Evolutionary conservation across 768 basidiomycete species (phyloP).

Genomic region (Leccinum uliginosum): DNA sequence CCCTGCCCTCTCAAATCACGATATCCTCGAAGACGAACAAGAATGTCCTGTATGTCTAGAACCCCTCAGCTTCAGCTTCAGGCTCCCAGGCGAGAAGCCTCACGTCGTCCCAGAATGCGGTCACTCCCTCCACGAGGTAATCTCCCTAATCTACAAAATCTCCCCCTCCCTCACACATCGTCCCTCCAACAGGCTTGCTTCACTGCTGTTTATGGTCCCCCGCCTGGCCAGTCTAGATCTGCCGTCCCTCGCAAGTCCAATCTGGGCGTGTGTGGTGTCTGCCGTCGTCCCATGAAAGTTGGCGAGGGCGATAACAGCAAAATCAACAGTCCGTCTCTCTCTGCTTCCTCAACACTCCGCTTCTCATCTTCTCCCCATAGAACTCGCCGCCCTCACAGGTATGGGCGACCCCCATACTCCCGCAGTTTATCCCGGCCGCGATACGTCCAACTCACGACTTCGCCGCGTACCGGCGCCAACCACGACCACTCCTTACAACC

Average conservation of each 20-base stretch:
- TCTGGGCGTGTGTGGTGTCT: slow-evolving; percentile 95
- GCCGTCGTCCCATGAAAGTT: slow-evolving; percentile 94
- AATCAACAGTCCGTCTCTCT: slow-evolving; percentile 73
- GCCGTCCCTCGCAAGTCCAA: slow-evolving; percentile 66
- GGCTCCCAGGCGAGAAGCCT: slow-evolving; percentile 93
- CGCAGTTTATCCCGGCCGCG: slow-evolving; percentile 65
- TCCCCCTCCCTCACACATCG: slow-evolving; percentile 4
- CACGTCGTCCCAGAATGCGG: slow-evolving; percentile 98
- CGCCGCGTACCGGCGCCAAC: slow-evolving; percentile 21
- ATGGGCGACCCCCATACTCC: slow-evolving; percentile 62
- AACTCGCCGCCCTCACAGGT: slow-evolving; percentile 91
- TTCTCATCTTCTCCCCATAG: slow-evolving; percentile 39
- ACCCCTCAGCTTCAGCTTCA: slow-evolving; percentile 87
- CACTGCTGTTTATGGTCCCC: slow-evolving; percentile 92
- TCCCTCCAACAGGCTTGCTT: slow-evolving; percentile 76
- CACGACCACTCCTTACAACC: slow-evolving; percentile 45
- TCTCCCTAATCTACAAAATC: slow-evolving; percentile 2
- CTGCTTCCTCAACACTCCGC: background rate
- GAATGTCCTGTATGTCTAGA: slow-evolving; percentile 98
- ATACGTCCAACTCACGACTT: slow-evolving; percentile 41
- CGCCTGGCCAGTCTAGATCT: slow-evolving; percentile 53
- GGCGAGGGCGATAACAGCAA: slow-evolving; percentile 79
- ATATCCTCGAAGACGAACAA: slow-evolving; percentile 69
- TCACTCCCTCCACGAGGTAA: slow-evolving; percentile 92
- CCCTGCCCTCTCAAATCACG: slow-evolving; percentile 68